phyloP scores from a whole-genome alignment of 345 rosid genomes.

The Cardiospermum halicacabum region DNA sequence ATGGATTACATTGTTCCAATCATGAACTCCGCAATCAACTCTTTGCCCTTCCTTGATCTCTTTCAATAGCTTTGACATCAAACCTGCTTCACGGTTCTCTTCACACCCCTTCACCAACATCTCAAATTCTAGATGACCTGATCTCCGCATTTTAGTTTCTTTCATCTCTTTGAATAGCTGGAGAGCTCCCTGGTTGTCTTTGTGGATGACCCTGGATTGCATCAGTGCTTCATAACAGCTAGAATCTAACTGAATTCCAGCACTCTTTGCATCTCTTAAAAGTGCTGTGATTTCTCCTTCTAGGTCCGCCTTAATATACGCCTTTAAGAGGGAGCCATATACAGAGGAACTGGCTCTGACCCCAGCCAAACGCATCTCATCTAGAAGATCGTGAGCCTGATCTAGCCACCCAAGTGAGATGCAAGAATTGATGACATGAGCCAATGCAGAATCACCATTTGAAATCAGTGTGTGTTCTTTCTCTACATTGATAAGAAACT shows the following conservation, averaged over 20 bases:
- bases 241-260: constrained; percentile 85
- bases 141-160: constrained; percentile 48
- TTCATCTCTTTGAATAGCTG: constrained; percentile 76
- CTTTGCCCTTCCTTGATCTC: constrained; percentile 82
- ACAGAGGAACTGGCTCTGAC: constrained; percentile 61
- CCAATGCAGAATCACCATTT: constrained; percentile 59
- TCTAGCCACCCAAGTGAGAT: constrained; percentile 87
- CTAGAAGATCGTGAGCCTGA: constrained; percentile 88
- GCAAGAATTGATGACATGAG: constrained; percentile 67
- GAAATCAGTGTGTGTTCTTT: constrained; percentile 64
- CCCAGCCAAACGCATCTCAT: constrained; percentile 82
- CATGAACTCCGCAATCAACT: constrained; percentile 68
- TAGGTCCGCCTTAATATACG: constrained; percentile 65
- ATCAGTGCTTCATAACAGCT: constrained; percentile 73
- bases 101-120: constrained; percentile 60
- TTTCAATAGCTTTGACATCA: constrained; percentile 74
- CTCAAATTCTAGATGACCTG: constrained; percentile 57
- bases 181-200: constrained; percentile 77
- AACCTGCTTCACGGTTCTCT: constrained; percentile 59
- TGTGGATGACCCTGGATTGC: constrained; percentile 48
- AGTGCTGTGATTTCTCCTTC: constrained; percentile 58
- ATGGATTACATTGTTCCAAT: constrained; percentile 87
- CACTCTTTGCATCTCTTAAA: constrained; percentile 74
- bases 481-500: constrained; percentile 71
- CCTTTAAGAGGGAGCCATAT: constrained; percentile 67